phyloP scores from a whole-genome alignment of 495 filamentous ascomycete genomes.

The Hypoxylon lienhwacheense region DNA sequence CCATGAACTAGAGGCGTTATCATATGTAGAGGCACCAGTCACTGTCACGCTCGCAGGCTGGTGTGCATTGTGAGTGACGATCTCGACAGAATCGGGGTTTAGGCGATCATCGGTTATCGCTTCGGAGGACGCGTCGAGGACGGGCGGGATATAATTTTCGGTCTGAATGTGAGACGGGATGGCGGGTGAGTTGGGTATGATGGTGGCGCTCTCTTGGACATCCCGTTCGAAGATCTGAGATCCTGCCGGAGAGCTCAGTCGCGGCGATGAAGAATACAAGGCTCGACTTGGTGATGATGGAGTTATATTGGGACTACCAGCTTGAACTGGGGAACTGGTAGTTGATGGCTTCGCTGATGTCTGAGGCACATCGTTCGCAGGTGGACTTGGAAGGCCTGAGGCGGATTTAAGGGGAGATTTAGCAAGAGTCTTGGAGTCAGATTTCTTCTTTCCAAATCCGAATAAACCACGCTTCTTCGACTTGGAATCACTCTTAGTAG shows the following conservation, averaged over 20 bases:
- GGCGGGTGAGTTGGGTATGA: slow-evolving; percentile 68
- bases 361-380: slow-evolving; percentile 27
- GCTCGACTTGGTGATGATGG: slow-evolving; percentile 56
- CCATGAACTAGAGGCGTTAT: slow-evolving; percentile 44
- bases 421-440: slow-evolving; percentile 49
- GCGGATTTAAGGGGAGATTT: slow-evolving; percentile 37
- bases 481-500: slow-evolving; percentile 41
- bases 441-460: slow-evolving; percentile 69
- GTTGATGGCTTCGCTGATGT: slow-evolving; percentile 38
- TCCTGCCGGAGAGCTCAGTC: slow-evolving; percentile 64
- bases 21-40: slow-evolving; percentile 51
- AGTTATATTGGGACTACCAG: slow-evolving; percentile 49
- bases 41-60: slow-evolving; percentile 71
- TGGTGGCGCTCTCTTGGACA: slow-evolving; percentile 72
- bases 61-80: slow-evolving; percentile 79
- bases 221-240: slow-evolving; percentile 94
- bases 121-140: slow-evolving; percentile 82
- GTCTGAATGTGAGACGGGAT: slow-evolving; percentile 88
- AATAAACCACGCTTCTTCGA: slow-evolving; percentile 58
- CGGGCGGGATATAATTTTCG: slow-evolving; percentile 89
- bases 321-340: slow-evolving; percentile 50
- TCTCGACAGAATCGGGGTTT: slow-evolving; percentile 81
- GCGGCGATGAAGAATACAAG: slow-evolving; percentile 58
- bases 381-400: slow-evolving; percentile 33
- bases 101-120: slow-evolving; percentile 81